Base-by-base conservation (phyloP, 768 basidiomycete genomes). In the Russula emetica region DNA sequence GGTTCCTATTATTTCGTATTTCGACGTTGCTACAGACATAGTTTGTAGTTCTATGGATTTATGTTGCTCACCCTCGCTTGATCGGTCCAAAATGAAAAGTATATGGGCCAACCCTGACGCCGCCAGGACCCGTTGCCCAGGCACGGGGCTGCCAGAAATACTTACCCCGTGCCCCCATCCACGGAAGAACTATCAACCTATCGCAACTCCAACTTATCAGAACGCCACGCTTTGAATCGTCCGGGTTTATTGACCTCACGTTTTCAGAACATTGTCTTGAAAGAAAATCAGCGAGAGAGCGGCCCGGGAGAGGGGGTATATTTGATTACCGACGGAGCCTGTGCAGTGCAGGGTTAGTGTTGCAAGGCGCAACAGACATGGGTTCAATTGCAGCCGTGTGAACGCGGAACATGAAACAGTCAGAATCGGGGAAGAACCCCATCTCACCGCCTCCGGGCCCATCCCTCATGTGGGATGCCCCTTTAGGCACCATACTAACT, bases 391-490 rank as follows among this genome's bases (percentile, higher is more conserved):
- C n/a, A n/a, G 7, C 40, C 50, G 58, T 26, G 59, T n/a, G 51
- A 52, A 53, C 9, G 18, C 32, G n/a, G 32, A 53, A 61, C 10
- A 45, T 54, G 60, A 61, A 61, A 53, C 52, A 34, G 11, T 24
- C 13, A 10, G 5, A 8, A 30, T 30, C 30, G 0, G 30, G 13
- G 50, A 28, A 28, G 50, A 22, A 42, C 10, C n/a, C 51, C 45
- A 24, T 26, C 10, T 50, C 36, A 38, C 59, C 13, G 38, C 38
- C 38, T 40, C 16, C 38, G 38, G 38, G 20, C 10, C 26, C 28
- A 30, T 18, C 14, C 28, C 28, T n/a, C 44, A 44, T n/a, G 20
- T 44, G 44, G 22, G 5, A 7, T 32, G 18, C 59, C 30, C 50
- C 59, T 52, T 60, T 60, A 14, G 38, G 59, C 26, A 18, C 40